A percentile compares a stretch with the other conserved stretches of the same genome.
These are phyloP conservation scores for Fusarium sp. DNA, from an alignment of 2,329 filamentous ascomycete genomes.

Conservation along the genomic window DNA sequence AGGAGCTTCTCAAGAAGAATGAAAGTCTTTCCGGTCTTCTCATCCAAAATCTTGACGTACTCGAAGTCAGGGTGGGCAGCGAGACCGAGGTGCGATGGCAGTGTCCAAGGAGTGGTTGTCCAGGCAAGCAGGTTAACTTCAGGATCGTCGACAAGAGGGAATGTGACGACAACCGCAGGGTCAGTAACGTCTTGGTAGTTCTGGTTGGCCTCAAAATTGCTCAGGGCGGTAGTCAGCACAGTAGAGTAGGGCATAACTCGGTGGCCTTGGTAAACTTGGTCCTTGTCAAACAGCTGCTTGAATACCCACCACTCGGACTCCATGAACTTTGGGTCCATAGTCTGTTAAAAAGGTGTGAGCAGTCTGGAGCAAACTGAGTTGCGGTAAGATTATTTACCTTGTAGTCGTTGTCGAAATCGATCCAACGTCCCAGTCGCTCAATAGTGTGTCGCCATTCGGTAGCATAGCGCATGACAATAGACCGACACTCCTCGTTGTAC, in stretches of 20 bases:
- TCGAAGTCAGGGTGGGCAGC: conserved; percentile 85
- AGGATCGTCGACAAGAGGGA: conserved; percentile 83
- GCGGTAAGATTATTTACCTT: conserved; percentile 65
- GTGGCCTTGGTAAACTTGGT: conserved; percentile 88
- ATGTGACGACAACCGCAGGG: conserved; percentile 87
- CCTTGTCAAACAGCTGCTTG: conserved; percentile 91
- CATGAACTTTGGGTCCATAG: conserved; percentile 96
- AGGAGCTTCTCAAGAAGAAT: conserved; percentile 86
- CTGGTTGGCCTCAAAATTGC: conserved; percentile 93
- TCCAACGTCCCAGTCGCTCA: conserved; percentile 91
- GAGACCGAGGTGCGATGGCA: conserved; percentile 83
- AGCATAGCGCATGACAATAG: conserved; percentile 93
- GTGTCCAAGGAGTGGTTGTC: conserved; percentile 90
- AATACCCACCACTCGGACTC: conserved; percentile 98
- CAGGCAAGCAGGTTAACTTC: conserved; percentile 83
- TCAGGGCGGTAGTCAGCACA: conserved; percentile 86
- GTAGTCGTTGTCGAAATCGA: conserved; percentile 98
- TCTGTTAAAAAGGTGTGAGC: conserved; percentile 60
- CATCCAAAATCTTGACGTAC: conserved; percentile 87
- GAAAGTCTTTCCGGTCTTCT: conserved; percentile 84
- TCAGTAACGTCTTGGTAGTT: conserved; percentile 96
- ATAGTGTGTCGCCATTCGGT: conserved; percentile 89
- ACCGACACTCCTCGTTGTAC: conserved; percentile 91
- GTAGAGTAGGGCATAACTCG: conserved; percentile 97
- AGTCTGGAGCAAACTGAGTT: neutral